Conservation (phyloP, 768 basidiomycete species). For the Psilocybe cyanescens region DNA sequence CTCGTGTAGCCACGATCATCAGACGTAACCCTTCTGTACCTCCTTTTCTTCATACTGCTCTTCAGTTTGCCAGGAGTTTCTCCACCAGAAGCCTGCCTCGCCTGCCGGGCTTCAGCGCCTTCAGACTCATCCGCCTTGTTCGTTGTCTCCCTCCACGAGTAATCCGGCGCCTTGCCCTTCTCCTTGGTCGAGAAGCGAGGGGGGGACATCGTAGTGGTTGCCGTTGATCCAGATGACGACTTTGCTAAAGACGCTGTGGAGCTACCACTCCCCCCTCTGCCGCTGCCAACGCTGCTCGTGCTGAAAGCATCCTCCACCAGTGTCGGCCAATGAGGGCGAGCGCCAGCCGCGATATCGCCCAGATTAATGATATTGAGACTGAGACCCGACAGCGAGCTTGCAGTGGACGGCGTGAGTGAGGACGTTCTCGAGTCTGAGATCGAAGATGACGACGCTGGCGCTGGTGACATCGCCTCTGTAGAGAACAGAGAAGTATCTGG, state of each 20-base stretch:
- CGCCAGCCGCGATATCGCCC: background rate
- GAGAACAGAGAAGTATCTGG: too few species aligned
- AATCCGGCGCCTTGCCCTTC: conserved; percentile 12
- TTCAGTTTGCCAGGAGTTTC: background rate
- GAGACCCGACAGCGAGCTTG: too few species aligned
- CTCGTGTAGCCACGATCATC: background rate
- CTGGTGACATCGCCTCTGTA: too few species aligned
- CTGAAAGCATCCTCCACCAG: background rate
- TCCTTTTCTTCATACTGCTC: conserved; percentile 1
- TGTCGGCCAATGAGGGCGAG: background rate
- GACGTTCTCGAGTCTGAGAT: too few species aligned
- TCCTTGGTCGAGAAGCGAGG: background rate
- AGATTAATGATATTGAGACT: background rate
- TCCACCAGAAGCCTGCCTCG: background rate
- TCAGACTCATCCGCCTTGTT: background rate
- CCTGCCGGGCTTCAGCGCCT: background rate
- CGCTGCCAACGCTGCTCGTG: background rate
- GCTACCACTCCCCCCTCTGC: background rate
- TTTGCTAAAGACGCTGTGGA: background rate
- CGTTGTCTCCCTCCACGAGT: background rate
- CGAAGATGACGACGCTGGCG: too few species aligned
- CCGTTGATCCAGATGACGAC: background rate
- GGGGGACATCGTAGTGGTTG: background rate
- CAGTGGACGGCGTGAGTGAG: too few species aligned
- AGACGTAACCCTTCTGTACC: background rate